Conservation (phyloP, 441 rosid genomes). For the Populus hybrid region DNA sequence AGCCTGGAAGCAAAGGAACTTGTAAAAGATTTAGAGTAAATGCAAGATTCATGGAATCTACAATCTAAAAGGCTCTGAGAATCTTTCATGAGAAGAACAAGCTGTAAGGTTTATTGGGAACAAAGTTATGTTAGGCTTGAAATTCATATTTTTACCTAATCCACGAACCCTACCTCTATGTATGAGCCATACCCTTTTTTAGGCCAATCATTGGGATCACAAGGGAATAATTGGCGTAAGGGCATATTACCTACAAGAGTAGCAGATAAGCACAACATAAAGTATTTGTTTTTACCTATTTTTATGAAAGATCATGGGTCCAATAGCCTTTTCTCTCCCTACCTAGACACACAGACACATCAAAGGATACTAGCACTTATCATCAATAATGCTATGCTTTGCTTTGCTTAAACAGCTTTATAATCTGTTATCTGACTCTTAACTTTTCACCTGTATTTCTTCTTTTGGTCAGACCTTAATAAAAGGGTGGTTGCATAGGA, state of each 20-base stretch:
- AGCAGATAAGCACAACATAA: constrained; percentile 38
- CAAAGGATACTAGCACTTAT: too few relatives aligned
- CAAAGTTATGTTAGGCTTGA: constrained; percentile 18
- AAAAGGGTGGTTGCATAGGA: constrained; percentile 15
- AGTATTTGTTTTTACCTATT: constrained; percentile 27
- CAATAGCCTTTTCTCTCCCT: constrained; percentile 4
- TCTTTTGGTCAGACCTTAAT: neutral
- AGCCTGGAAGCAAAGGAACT: constrained; percentile 8
- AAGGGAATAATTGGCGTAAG: constrained; percentile 34
- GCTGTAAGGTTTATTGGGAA: constrained; percentile 32
- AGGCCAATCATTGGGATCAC: constrained; percentile 43
- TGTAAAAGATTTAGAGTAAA: constrained; percentile 10
- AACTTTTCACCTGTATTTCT: neutral
- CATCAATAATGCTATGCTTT: constrained; percentile 29
- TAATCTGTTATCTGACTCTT: constrained; percentile 11
- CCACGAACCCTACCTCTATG: constrained; percentile 24
- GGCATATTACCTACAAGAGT: constrained; percentile 34
- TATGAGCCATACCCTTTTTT: constrained; percentile 27
- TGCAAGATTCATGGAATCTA: constrained; percentile 30
- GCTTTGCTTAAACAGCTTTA: neutral
- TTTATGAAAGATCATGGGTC: constrained; percentile 33
- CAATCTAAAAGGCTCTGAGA: constrained; percentile 4
- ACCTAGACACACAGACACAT: neutral
- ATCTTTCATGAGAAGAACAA: constrained; percentile 28
- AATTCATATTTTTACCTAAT: constrained; percentile 36